Evolutionary conservation across 768 basidiomycete species (phyloP), one percentile per base, ranked within the genome.

Genomic region (Saitozyma sp.): DNA sequence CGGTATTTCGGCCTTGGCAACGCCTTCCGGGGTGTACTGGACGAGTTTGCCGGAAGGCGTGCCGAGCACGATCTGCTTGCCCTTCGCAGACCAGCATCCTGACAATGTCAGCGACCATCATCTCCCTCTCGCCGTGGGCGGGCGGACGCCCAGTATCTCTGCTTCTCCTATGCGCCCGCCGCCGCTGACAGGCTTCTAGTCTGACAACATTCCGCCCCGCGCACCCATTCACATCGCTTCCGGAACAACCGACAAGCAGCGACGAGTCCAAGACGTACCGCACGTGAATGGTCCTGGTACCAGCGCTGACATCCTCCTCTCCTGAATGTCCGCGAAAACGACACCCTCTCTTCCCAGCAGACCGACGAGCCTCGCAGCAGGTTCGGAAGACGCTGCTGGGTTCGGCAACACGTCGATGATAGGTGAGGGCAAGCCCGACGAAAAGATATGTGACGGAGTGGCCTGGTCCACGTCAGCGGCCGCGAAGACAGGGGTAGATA

Each of bases 71-170:
- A 82, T 63, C 58, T 82, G 81, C 64, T 81, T 82, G 54, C 82
- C 82, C 58, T 81, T 80, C 16, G 78, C 79, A 2, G 80, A 81
- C 82, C 82, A 83, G 66, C 78, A 76, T 14, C 74, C 80, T 64
- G 62, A 9, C 8, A 17, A 3, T 29, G 66, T 65, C 29, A 29
- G 29, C 29, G 29, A 29, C 49, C 29, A 29, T 29, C 29, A 64
- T 54, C 41, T 14, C 20, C 37, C n/a, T 20, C 9, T 14, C 37
- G 41, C 10, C 19, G 37, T 42, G 2, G 29, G 29, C 29, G 29
- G n/a, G n/a, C n/a, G n/a, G n/a, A n/a, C n/a, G n/a, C n/a, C n/a
- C 29, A 29, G 29, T 5, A 29, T 29, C 29, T 29, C 29, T 29
- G 2, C 29, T 5, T 29, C 29, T 29, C 29, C 29, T 29, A 2